Percentiles rank a stretch among this genome's conserved stretches.
Conservation (phyloP, 2,329 filamentous ascomycete species). For the Colletotrichum tropicicola region DNA sequence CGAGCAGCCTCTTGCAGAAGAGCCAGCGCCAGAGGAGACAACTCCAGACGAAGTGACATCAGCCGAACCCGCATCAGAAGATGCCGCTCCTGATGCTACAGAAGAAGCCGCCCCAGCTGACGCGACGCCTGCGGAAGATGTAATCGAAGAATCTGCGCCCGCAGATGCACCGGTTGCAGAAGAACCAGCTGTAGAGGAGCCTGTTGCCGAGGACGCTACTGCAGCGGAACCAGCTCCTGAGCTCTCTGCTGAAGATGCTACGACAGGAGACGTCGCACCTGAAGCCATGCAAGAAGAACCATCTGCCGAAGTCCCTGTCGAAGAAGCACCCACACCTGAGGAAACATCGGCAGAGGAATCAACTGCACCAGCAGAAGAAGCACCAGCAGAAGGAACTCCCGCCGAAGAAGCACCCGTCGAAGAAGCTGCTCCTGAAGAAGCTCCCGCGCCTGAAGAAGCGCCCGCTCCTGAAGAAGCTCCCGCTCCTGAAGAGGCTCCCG, state of each 20-base stretch:
- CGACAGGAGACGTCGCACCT: conserved; percentile 15
- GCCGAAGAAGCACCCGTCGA: conserved; percentile 17
- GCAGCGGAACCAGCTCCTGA: not conserved
- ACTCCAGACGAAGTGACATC: not conserved
- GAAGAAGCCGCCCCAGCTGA: conserved; percentile 8
- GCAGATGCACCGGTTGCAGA: not conserved
- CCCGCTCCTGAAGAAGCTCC: conserved; percentile 17
- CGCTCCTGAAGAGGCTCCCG: not conserved
- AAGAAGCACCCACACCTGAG: not conserved
- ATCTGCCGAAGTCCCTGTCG: too few species aligned
- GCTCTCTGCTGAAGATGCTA: not conserved
- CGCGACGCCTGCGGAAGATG: not conserved
- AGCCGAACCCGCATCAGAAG: not conserved
- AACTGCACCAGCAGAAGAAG: too few species aligned
- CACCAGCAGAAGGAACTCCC: conserved; percentile 7
- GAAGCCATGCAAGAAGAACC: conserved; percentile 1
- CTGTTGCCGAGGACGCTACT: not conserved
- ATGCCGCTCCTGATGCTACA: not conserved
- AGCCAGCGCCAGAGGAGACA: not conserved
- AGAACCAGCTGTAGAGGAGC: not conserved
- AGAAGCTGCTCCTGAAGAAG: conserved; percentile 16
- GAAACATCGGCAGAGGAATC: not conserved
- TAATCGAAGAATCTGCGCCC: not conserved
- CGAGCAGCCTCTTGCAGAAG: not conserved
- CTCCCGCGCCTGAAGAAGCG: not conserved